Evolutionary conservation across 495 filamentous ascomycete species (phyloP).

Genomic region (Daldinia childiae): DNA sequence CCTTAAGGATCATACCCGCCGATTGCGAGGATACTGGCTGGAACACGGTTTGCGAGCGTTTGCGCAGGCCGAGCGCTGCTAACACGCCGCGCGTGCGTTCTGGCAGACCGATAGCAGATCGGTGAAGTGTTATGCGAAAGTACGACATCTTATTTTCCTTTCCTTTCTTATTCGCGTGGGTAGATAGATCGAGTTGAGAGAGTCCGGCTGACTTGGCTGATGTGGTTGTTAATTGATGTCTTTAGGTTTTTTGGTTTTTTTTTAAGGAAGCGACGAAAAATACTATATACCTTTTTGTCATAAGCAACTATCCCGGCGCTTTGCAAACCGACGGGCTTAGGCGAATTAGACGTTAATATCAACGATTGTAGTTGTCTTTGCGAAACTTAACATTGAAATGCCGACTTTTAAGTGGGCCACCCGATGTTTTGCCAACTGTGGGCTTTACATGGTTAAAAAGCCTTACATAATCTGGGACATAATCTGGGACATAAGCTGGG

Average conservation of each 20-base stretch:
- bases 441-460: too few species aligned
- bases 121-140: conserved; percentile 95
- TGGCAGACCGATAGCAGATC: conserved; percentile 92
- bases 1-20: conserved; percentile 96
- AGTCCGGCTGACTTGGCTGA: background rate
- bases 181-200: background rate
- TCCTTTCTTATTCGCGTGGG: background rate
- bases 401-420: background rate
- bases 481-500: too few species aligned
- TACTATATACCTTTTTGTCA: conserved; percentile 5
- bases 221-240: background rate
- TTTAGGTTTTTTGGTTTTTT: too few species aligned
- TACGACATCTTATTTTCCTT: conserved; percentile 69
- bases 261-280: background rate
- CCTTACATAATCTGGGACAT: background rate
- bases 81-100: conserved; percentile 83
- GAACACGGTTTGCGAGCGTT: conserved; percentile 90
- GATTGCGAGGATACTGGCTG: conserved; percentile 83
- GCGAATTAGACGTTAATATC: background rate
- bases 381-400: background rate
- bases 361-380: background rate
- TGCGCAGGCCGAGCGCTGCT: conserved; percentile 85
- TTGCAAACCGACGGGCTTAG: background rate
- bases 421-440: background rate
- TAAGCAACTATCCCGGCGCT: background rate